A percentile compares a stretch with the other conserved stretches of the same genome.
phyloP scores from a whole-genome alignment of 768 basidiomycete species.

The Agrocybe chaxingu region DNA sequence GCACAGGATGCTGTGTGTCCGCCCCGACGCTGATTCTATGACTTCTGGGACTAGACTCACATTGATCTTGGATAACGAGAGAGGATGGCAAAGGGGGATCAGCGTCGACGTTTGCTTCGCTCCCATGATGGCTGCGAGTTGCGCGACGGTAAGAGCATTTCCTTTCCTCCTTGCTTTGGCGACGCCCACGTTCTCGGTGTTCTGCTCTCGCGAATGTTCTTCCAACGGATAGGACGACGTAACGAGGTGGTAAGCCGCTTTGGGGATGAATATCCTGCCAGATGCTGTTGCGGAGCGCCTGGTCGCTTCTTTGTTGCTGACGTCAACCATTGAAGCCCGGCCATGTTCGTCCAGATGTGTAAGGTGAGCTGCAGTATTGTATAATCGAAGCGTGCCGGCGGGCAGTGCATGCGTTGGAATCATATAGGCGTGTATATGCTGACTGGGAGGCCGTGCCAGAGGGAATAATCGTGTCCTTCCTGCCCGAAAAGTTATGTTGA shows the following conservation, averaged over 20 bases:
- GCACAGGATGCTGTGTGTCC: conserved; percentile 53
- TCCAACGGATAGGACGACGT: conserved; percentile 35
- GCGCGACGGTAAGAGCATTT: conserved; percentile 69
- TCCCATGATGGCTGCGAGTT: conserved; percentile 85
- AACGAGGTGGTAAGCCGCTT: conserved; percentile 62
- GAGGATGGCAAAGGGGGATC: conserved; percentile 86
- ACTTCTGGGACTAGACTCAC: conserved; percentile 56
- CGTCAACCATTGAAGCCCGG: conserved; percentile 81
- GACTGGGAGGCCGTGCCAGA: neutral
- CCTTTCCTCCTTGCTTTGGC: conserved; percentile 63
- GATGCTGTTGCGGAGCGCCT: conserved; percentile 70
- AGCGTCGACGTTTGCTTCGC: conserved; percentile 80
- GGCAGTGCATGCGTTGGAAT: neutral
- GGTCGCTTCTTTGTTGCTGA: conserved; percentile 59
- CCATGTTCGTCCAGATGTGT: conserved; percentile 76
- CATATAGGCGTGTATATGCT: neutral
- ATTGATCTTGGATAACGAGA: conserved; percentile 67
- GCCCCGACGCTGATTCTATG: neutral
- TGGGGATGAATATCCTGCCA: conserved; percentile 69
- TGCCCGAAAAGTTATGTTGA: conserved; percentile 10
- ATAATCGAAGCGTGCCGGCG: conserved; percentile 13
- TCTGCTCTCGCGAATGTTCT: conserved; percentile 3
- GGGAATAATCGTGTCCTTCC: neutral
- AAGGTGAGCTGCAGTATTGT: conserved; percentile 32
- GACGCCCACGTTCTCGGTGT: conserved; percentile 29